phyloP scores from a whole-genome alignment of 1,139 yeast species.

The Candida sp. region DNA sequence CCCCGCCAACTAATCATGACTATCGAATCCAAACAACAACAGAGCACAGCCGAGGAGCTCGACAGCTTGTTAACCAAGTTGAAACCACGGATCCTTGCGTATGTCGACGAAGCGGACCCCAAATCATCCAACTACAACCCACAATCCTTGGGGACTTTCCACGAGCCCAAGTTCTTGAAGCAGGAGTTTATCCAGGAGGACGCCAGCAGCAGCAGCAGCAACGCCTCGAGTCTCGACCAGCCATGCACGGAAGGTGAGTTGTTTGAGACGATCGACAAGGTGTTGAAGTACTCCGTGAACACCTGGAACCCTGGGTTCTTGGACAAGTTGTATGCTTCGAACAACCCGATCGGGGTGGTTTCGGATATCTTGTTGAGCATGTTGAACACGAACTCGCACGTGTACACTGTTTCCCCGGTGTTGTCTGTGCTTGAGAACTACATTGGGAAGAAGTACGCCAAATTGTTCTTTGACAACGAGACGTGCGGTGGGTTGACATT shows the following conservation, averaged over 20 bases:
- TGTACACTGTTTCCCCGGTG: conserved; percentile 86
- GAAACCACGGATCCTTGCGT: conserved; percentile 41
- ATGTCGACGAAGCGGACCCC: conserved; percentile 40
- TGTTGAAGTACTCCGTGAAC: conserved; percentile 71
- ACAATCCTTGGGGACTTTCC: conserved; percentile 42
- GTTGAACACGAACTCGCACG: conserved; percentile 85
- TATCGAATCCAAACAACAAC: conserved; percentile 25
- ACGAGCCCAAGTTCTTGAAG: conserved; percentile 39
- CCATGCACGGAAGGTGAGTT: conserved; percentile 33
- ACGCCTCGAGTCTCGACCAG: conserved; percentile 14
- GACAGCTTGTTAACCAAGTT: conserved; percentile 35
- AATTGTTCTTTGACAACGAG: conserved; percentile 52
- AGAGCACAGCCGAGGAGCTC: conserved; percentile 42
- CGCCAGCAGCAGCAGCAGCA: too few species aligned
- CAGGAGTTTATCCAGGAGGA: conserved; percentile 21
- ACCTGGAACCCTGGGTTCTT: conserved; percentile 91
- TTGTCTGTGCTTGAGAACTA: conserved; percentile 75
- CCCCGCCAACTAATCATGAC: too few species aligned
- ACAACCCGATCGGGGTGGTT: conserved; percentile 83
- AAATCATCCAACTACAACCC: conserved; percentile 25
- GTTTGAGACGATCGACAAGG: conserved; percentile 54
- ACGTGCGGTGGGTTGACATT: conserved; percentile 84
- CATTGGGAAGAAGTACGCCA: conserved; percentile 72
- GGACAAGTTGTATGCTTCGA: conserved; percentile 84
- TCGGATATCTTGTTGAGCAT: conserved; percentile 73